These are phyloP conservation scores for Aspergillus baeticus DNA, from an alignment of 495 filamentous ascomycete species.

Conservation along the genomic window DNA sequence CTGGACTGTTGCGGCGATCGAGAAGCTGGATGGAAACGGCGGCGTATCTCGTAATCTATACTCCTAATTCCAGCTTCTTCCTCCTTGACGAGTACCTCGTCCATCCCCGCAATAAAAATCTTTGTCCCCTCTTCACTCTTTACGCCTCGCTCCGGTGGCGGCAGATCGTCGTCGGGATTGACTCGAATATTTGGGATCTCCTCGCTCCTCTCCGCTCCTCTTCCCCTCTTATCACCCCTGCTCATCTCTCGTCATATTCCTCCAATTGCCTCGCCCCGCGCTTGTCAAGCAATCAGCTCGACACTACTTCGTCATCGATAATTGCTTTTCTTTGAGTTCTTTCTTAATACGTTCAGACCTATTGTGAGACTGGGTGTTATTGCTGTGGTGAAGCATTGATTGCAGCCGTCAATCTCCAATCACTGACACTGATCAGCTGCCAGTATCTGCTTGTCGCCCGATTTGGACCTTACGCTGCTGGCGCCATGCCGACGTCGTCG, in stretches of 20 bases:
- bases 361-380: constrained; percentile 10
- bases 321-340: constrained; percentile 13
- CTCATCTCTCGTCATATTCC: constrained; percentile 2
- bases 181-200: background rate
- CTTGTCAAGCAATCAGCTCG: constrained; percentile 4
- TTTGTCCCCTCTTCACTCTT: background rate
- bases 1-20: background rate
- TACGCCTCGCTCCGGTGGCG: background rate
- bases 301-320: constrained; percentile 6
- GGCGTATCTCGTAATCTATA: constrained; percentile 3
- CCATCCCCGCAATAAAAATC: background rate
- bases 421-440: constrained; percentile 11
- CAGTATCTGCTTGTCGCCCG: constrained; percentile 22
- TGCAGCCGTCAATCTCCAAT: constrained; percentile 15
- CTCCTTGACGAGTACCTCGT: background rate
- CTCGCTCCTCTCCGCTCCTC: constrained; percentile 6
- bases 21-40: constrained; percentile 8
- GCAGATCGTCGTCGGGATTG: background rate
- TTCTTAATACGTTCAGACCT: constrained; percentile 2
- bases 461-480: constrained; percentile 15
- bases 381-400: constrained; percentile 3
- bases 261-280: constrained; percentile 19
- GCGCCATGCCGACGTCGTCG: constrained; percentile 38
- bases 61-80: constrained; percentile 2
- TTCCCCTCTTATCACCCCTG: background rate